These are phyloP conservation scores for Taiozyma sp. DNA, from an alignment of 1,139 yeast genomes.

Conservation along the genomic window DNA sequence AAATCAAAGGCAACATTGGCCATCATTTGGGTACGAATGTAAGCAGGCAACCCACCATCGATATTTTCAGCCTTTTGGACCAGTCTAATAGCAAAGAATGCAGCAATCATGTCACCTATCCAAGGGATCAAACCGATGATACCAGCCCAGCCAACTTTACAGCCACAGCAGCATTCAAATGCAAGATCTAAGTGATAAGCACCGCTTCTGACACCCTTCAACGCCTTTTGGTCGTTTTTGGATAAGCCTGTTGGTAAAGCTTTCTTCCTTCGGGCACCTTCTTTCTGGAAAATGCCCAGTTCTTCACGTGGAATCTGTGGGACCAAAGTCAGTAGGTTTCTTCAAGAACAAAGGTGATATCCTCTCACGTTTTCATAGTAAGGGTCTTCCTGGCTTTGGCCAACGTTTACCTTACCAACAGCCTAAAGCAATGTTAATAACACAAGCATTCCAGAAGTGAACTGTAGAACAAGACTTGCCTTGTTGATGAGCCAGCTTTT, in stretches of 20 bases:
- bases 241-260: conserved; percentile 54
- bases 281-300: conserved; percentile 20
- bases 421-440: conserved; percentile 9
- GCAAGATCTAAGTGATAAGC: conserved; percentile 65
- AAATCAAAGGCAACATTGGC: conserved; percentile 64
- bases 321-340: background rate
- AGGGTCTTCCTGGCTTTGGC: conserved; percentile 19
- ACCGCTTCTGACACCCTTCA: conserved; percentile 49
- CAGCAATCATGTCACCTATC: conserved; percentile 53
- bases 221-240: conserved; percentile 46
- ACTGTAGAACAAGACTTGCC: conserved; percentile 7
- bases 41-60: conserved; percentile 61
- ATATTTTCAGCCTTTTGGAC: conserved; percentile 47
- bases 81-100: conserved; percentile 43
- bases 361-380: conserved; percentile 20
- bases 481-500: conserved; percentile 17
- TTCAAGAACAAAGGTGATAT: background rate
- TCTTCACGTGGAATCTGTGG: conserved; percentile 22
- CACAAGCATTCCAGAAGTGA: background rate
- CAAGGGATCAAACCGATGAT: conserved; percentile 68
- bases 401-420: conserved; percentile 21
- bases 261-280: conserved; percentile 27
- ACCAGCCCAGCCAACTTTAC: conserved; percentile 70
- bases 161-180: conserved; percentile 61
- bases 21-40: conserved; percentile 51